Evolutionary conservation across 2,329 filamentous ascomycete species (phyloP).

Genomic region (Botrytis hyacinthi): DNA sequence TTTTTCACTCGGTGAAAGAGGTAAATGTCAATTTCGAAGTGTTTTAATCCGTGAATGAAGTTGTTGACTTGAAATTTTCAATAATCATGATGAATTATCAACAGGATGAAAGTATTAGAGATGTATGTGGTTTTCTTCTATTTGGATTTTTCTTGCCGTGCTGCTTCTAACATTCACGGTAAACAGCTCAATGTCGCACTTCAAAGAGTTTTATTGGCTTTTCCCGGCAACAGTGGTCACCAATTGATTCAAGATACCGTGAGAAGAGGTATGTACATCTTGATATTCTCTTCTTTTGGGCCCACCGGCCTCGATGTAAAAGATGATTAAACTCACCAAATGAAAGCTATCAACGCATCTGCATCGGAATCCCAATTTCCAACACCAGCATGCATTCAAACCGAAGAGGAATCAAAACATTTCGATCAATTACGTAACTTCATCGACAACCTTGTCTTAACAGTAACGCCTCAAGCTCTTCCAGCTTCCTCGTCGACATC

Average conservation of each 20-base stretch:
- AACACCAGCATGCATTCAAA: conserved; percentile 20
- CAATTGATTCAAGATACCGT: conserved; percentile 19
- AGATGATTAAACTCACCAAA: background rate
- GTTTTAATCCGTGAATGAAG: background rate
- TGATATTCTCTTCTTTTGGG: background rate
- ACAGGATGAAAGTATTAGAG: conserved; percentile 16
- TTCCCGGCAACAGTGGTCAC: conserved; percentile 19
- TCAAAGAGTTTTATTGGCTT: conserved; percentile 14
- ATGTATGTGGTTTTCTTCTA: conserved; percentile 1
- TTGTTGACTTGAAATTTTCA: background rate
- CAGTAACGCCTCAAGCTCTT: conserved; percentile 14
- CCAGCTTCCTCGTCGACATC: background rate
- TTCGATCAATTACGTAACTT: conserved; percentile 23
- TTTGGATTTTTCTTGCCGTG: background rate
- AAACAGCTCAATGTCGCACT: conserved; percentile 20
- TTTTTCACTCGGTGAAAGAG: conserved; percentile 8
- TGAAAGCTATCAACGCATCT: conserved; percentile 16
- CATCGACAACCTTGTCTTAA: conserved; percentile 21
- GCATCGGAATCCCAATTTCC: conserved; percentile 11
- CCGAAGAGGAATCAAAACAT: conserved; percentile 21
- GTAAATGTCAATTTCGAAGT: background rate
- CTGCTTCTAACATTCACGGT: background rate
- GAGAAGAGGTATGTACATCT: conserved; percentile 13
- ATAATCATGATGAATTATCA: conserved; percentile 18
- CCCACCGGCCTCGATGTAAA: background rate